Evolutionary conservation across 2,329 filamentous ascomycete species (phyloP).

Genomic region (Tolypocladium album): DNA sequence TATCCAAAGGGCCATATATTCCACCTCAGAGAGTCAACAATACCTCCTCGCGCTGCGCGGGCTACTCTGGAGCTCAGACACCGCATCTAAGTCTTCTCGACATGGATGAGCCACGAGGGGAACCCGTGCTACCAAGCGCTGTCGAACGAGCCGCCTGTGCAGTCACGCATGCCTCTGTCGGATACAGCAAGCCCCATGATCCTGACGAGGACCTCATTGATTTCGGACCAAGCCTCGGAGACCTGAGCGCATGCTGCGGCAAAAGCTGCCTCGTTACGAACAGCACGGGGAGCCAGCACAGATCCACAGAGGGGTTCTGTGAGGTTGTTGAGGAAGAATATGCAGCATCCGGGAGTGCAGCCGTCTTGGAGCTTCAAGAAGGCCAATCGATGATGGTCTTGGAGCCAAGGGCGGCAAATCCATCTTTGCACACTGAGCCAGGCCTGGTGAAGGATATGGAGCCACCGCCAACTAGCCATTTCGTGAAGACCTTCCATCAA

Average conservation of each 20-base stretch:
- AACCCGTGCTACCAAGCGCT: too few relatives aligned
- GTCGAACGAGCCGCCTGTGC: too few relatives aligned
- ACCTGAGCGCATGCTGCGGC: too few relatives aligned
- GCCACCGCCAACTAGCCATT: background rate
- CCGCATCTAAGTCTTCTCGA: too few relatives aligned
- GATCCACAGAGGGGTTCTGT: too few relatives aligned
- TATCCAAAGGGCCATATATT: too few relatives aligned
- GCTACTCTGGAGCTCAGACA: too few relatives aligned
- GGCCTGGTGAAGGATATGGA: background rate
- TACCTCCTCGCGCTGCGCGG: too few relatives aligned
- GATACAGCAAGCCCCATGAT: background rate
- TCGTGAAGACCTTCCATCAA: background rate
- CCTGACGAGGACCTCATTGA: background rate
- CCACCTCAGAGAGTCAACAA: too few relatives aligned
- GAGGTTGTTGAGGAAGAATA: background rate
- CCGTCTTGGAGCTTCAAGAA: background rate
- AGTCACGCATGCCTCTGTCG: background rate
- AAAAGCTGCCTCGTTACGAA: too few relatives aligned
- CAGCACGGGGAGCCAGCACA: too few relatives aligned
- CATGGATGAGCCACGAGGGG: too few relatives aligned
- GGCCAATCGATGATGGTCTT: background rate
- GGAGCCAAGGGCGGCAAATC: background rate
- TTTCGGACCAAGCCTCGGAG: background rate
- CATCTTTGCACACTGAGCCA: background rate
- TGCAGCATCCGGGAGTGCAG: background rate